These are phyloP conservation scores for Cercospora canescens DNA, from an alignment of 2,329 filamentous ascomycete species.

Conservation along the genomic window DNA sequence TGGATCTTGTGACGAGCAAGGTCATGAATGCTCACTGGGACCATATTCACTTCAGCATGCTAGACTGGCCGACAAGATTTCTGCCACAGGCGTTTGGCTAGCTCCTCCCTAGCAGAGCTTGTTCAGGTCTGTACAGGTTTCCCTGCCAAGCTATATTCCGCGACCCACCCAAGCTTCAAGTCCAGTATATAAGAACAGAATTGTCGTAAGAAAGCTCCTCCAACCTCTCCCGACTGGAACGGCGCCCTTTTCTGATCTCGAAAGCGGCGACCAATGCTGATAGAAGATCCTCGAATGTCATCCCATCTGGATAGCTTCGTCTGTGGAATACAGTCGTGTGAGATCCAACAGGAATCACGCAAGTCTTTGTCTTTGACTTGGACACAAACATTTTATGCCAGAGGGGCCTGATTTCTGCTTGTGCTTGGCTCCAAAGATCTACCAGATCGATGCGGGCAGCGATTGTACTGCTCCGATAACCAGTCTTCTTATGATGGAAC, in stretches of 20 bases:
- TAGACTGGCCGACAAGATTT: not conserved
- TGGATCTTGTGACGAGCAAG: no score
- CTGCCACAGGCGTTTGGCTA: not conserved
- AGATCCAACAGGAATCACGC: slow-evolving; percentile 21
- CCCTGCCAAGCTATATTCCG: not conserved
- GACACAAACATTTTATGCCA: slow-evolving; percentile 23
- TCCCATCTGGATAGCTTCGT: slow-evolving; percentile 24
- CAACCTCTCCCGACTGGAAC: slow-evolving; percentile 17
- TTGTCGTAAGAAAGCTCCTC: slow-evolving; percentile 22
- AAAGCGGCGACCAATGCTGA: slow-evolving; percentile 24
- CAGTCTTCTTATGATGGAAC: slow-evolving; percentile 18
- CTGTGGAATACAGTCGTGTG: slow-evolving; percentile 21
- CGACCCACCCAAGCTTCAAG: slow-evolving; percentile 5
- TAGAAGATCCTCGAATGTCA: slow-evolving; percentile 25
- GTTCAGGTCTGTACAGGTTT: not conserved
- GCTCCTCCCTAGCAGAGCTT: not conserved
- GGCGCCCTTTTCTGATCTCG: slow-evolving; percentile 21
- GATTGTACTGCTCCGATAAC: slow-evolving; percentile 24
- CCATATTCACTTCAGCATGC: no score
- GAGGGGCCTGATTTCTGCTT: slow-evolving; percentile 13
- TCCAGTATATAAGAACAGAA: slow-evolving; percentile 26
- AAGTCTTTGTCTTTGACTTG: slow-evolving; percentile 23
- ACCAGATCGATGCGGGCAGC: slow-evolving; percentile 23
- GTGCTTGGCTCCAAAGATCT: slow-evolving; percentile 18
- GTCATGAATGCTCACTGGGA: no score